Base-by-base conservation (phyloP, 345 rosid genomes). In the Aquilaria sinensis region DNA sequence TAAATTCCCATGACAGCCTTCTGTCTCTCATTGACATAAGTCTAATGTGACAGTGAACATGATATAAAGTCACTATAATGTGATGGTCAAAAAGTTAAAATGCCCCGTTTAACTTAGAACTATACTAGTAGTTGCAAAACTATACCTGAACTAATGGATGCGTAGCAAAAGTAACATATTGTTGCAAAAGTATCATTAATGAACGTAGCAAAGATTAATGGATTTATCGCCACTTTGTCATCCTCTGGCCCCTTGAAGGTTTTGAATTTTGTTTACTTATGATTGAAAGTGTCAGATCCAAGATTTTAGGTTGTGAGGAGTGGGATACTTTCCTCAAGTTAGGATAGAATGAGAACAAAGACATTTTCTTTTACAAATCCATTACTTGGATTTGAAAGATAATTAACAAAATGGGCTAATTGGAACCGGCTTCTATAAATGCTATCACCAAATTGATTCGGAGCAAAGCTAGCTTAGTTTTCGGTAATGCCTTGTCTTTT, bases 401-500 rank as follows among this genome's bases (percentile, higher is more conserved):
- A 37, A 54, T 70, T 4, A 66, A 73, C 43, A 66, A 50, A 41
- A 60, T 84, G 11, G 52, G 67, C 8, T 78, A 72, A 61, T 67
- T 77, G 30, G 43, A 37, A 9, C 8, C 9, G 5, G 2, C 3
- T 37, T 41, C 56, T 4, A 61, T 75, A 3, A 66, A 71, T 60
- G 77, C 75, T 4, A 47, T 49, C 2, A 13, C 58, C 11, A 71
- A 63, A 3, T 33, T 69, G 5, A 74, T 78, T 61, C 49, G 81
- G 14, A 83, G 81, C 51, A 79, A 80, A 53, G 70, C 82, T 1
- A 80, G 84, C 60, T 62, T 67, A 11, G 78, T 81, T 63, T 75
- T 80, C 2, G 86, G 85, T 8, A 74, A 80, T 10, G 85, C 90
- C 47, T 78, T 87, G 67, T 68, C 83, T 7, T 77, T 74, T 51